These are phyloP conservation scores for Danielia oregonensis DNA, from an alignment of 805 yeast genomes.

Conservation along the genomic window DNA sequence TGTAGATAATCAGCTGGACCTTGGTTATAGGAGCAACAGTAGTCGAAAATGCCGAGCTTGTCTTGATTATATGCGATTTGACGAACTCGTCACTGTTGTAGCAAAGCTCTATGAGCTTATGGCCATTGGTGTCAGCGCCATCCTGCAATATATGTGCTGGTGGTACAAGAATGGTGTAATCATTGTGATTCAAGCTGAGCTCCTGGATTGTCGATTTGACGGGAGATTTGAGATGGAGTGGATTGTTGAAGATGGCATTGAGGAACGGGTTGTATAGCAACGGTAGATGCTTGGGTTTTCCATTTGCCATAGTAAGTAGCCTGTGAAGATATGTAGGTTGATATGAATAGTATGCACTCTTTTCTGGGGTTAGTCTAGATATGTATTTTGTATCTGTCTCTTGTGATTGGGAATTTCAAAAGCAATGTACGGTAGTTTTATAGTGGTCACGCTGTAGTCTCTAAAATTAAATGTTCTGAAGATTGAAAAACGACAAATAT, in stretches of 20 bases:
- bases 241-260: slow-evolving; percentile 64
- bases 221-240: slow-evolving; percentile 39
- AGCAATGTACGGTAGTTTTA: background rate
- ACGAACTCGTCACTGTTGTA: slow-evolving; percentile 54
- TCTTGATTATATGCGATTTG: slow-evolving; percentile 55
- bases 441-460: background rate
- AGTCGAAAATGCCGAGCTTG: slow-evolving; percentile 18
- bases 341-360: too few relatives aligned
- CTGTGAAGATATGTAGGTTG: too few relatives aligned
- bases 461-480: too few relatives aligned
- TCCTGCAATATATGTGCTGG: slow-evolving; percentile 44
- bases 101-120: slow-evolving; percentile 47
- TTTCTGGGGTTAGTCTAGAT: too few relatives aligned
- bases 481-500: background rate
- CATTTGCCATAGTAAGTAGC: slow-evolving; percentile 6
- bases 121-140: slow-evolving; percentile 25
- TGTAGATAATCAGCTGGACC: slow-evolving; percentile 41
- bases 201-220: slow-evolving; percentile 43
- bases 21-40: slow-evolving; percentile 24
- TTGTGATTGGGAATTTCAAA: background rate
- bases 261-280: slow-evolving; percentile 58
- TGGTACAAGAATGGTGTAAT: slow-evolving; percentile 65
- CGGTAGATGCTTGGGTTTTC: slow-evolving; percentile 40
- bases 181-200: slow-evolving; percentile 42
- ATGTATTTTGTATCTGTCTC: background rate